Base-by-base conservation (phyloP, 139 green algal genomes). In the Chlorella vulgaris region DNA sequence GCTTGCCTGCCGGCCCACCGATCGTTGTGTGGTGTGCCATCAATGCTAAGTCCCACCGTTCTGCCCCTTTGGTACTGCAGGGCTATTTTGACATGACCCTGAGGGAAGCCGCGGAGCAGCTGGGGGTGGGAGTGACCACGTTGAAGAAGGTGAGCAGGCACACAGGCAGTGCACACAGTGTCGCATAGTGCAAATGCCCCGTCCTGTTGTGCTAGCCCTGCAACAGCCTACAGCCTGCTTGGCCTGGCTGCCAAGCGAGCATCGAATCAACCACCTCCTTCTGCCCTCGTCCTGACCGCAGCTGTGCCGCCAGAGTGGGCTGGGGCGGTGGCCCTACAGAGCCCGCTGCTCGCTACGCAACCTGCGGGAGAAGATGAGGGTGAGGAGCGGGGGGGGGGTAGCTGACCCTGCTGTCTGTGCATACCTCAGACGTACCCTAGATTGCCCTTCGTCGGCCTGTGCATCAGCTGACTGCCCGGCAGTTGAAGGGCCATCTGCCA, bases 91-190 rank as follows among this genome's bases (percentile, higher is more conserved):
- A 78, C 71, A 78, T 78, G 50, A 78, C 71, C 7, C 71, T 78
- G 71, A 58, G 50, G 50, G 47, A 43, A 26, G 80, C 80, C 0
- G 80, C 80, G 8, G 70, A 42, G n/a, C 18, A 73, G 50, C 50
- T 85, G 68, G 69, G 69, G 0, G 75, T 85, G 51, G 80, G 80
- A 1, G 66, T 78, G 31, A 85, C 80, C 36, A 80, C 80, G 1
- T 51, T 85, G 4, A 85, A 85, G 36, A 85, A 85, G 71, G 66
- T 79, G 62, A 28, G 79, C 36, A 24, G n/a, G 78, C 36, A 24
- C 38, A 58, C 67, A 58, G 38, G n/a, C n/a, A n/a, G n/a, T n/a
- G n/a, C n/a, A n/a, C n/a, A n/a, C n/a, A n/a, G n/a, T n/a, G n/a
- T n/a, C n/a, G n/a, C n/a, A n/a, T n/a, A n/a, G n/a, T n/a, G n/a